These are phyloP conservation scores for Clavispora fructus DNA, from an alignment of 805 yeast species.

Conservation along the genomic window DNA sequence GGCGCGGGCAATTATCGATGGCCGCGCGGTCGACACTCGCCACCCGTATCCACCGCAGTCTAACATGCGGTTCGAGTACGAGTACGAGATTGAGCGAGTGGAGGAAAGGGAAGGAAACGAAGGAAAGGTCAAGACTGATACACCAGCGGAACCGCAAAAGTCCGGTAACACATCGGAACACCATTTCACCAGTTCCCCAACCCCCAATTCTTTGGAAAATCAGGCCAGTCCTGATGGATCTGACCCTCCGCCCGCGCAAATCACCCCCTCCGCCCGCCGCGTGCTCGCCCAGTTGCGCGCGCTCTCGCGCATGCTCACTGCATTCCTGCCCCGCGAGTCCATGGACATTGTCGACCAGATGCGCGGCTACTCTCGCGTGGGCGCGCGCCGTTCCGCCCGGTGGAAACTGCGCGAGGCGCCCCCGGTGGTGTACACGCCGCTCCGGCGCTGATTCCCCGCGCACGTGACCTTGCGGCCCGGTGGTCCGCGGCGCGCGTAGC, in stretches of 20 bases:
- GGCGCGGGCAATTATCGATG: conserved; percentile 16
- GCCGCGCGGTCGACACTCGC: conserved; percentile 5
- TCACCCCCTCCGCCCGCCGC: background rate
- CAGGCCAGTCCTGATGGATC: too few relatives aligned
- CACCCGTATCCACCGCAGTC: conserved; percentile 20
- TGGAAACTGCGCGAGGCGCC: conserved; percentile 23
- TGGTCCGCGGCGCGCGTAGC: background rate
- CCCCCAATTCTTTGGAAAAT: too few relatives aligned
- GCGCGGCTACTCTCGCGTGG: conserved; percentile 23
- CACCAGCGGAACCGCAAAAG: too few relatives aligned
- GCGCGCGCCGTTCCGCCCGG: conserved; percentile 19
- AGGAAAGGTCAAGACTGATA: too few relatives aligned
- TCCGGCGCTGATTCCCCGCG: background rate
- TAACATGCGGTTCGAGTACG: background rate
- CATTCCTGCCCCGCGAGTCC: background rate
- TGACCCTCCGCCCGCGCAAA: too few relatives aligned
- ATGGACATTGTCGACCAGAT: conserved; percentile 7
- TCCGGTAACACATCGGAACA: too few relatives aligned
- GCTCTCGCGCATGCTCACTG: background rate
- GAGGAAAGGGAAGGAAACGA: too few relatives aligned
- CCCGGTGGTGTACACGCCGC: conserved; percentile 1
- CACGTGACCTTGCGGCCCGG: background rate
- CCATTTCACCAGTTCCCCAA: too few relatives aligned
- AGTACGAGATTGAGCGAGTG: background rate
- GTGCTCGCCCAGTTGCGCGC: conserved; percentile 1